phyloP scores from a whole-genome alignment of 768 basidiomycete genomes.

The Rhizopogon rudus region DNA sequence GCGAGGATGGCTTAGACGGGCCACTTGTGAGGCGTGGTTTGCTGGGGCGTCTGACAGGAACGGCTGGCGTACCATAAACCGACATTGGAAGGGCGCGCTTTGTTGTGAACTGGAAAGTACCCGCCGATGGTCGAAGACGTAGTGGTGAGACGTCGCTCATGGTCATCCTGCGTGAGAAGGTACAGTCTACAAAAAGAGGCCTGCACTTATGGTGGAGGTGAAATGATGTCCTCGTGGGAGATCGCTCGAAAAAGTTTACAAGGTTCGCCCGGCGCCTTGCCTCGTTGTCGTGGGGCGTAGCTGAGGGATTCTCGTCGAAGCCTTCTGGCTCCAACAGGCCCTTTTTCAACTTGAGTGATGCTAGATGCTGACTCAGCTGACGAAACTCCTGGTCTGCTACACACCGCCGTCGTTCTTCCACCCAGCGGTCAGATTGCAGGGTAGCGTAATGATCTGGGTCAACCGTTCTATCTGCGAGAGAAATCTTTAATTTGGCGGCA shows the following conservation, averaged over 20 bases:
- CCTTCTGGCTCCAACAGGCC: constrained; percentile 5
- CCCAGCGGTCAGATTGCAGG: constrained; percentile 45
- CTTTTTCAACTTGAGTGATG: constrained; percentile 21
- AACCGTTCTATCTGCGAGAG: constrained; percentile 32
- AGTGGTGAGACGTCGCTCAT: constrained; percentile 31
- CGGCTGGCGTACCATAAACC: constrained; percentile 21
- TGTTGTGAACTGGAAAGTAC: constrained; percentile 20
- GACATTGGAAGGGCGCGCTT: constrained; percentile 23
- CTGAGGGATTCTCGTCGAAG: constrained; percentile 13
- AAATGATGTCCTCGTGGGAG: constrained; percentile 30
- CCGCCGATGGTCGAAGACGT: constrained; percentile 26
- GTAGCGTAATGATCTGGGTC: constrained; percentile 33
- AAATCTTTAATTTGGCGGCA: constrained; percentile 32
- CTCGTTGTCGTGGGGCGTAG: constrained; percentile 14
- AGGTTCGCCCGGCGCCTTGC: constrained; percentile 33
- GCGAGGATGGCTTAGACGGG: constrained; percentile 10
- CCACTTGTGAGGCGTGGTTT: constrained; percentile 16
- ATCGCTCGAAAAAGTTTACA: constrained; percentile 30
- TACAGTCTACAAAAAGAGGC: constrained; percentile 21
- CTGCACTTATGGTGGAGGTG: constrained; percentile 26
- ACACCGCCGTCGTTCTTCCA: constrained; percentile 40
- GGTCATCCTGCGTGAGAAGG: constrained; percentile 29
- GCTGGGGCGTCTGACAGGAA: constrained; percentile 24
- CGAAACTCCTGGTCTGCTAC: constrained; percentile 33
- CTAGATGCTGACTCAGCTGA: constrained; percentile 31